Base-by-base conservation (phyloP, 768 basidiomycete species). In the Rhodotorula babjevae region DNA sequence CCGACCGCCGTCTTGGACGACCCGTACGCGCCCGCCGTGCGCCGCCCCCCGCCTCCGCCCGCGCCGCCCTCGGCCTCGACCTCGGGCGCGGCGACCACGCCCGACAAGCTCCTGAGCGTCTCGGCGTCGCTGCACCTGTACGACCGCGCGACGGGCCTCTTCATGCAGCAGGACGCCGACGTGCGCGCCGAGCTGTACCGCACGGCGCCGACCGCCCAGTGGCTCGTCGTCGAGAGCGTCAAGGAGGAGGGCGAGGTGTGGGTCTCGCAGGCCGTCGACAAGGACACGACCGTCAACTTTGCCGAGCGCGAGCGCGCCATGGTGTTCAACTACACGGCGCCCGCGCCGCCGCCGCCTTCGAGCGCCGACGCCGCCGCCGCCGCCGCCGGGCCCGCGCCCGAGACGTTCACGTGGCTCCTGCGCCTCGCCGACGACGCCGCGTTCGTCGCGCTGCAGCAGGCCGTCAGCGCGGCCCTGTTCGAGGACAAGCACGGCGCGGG, bases 391-490 rank as follows among this genome's bases (percentile, higher is more conserved):
- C 25, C 42, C 33, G 44, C 44, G 12, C 18, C 84, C 84, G 69
- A 69, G 63, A 72, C 76, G 85, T 87, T 73, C 86, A 84, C 76
- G 90, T 98, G 93, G 92, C 87, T 91, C 33, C 85, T 97, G 72
- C 85, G 87, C 68, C 93, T 96, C 78, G 74, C 79, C 7, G 80
- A 82, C 25, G 76, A 83, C 65, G 87, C 87, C 33, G 84, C 83
- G 19, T 94, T 89, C 77, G 80, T 83, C 29, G 79, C 76, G 11
- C 89, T 92, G 81, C 84, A 88, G 76, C 81, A 83, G 46, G 83
- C 84, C 2, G 91, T 93, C 77, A 87, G 87, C 2, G 85, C 84
- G 72, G 87, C 86, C 61, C 78, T 90, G 76, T 99, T 93, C 90
- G 91, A 98, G 82, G 66, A 68, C 64, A 74, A 72, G 60, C 72